These are phyloP conservation scores for Strobilomyces echinocephalus DNA, from an alignment of 768 basidiomycete species.

Conservation along the genomic window DNA sequence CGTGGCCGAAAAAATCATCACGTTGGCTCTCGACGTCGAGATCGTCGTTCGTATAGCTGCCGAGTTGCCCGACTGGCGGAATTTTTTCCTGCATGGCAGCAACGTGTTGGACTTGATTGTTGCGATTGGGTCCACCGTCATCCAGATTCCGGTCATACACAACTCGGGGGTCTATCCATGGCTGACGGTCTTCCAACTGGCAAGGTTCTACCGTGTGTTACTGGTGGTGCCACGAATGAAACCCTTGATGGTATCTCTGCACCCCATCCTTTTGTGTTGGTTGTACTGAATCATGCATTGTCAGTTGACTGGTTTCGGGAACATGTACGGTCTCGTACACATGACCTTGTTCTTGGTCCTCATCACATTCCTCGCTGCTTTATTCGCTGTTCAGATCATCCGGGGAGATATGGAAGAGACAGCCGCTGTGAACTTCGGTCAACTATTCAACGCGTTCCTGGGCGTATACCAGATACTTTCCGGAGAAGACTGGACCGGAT, in stretches of 20 bases:
- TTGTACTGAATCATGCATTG: background rate
- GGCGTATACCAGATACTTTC: conserved; percentile 87
- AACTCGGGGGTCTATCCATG: conserved; percentile 69
- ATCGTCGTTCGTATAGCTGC: conserved; percentile 71
- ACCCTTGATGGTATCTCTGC: conserved; percentile 60
- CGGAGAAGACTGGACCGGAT: conserved; percentile 87
- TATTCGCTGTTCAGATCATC: conserved; percentile 79
- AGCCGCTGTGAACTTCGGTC: conserved; percentile 66
- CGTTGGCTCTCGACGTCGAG: conserved; percentile 83
- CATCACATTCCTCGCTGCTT: conserved; percentile 80
- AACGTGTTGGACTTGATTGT: conserved; percentile 78
- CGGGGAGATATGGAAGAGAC: conserved; percentile 68
- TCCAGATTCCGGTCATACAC: conserved; percentile 79
- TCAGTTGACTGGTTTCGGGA: conserved; percentile 85
- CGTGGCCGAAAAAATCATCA: conserved; percentile 70
- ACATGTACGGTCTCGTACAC: conserved; percentile 85
- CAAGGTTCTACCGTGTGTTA: conserved; percentile 89
- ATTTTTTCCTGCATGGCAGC: conserved; percentile 53
- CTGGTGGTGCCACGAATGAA: conserved; percentile 90
- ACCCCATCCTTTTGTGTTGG: conserved; percentile 1
- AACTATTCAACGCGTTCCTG: conserved; percentile 80
- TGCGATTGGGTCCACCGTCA: conserved; percentile 69
- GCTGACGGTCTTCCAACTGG: conserved; percentile 85
- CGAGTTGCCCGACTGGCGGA: conserved; percentile 76
- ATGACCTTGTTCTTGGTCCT: conserved; percentile 88